phyloP scores from a whole-genome alignment of 2,329 filamentous ascomycete genomes.

The Colletotrichum sojae region DNA sequence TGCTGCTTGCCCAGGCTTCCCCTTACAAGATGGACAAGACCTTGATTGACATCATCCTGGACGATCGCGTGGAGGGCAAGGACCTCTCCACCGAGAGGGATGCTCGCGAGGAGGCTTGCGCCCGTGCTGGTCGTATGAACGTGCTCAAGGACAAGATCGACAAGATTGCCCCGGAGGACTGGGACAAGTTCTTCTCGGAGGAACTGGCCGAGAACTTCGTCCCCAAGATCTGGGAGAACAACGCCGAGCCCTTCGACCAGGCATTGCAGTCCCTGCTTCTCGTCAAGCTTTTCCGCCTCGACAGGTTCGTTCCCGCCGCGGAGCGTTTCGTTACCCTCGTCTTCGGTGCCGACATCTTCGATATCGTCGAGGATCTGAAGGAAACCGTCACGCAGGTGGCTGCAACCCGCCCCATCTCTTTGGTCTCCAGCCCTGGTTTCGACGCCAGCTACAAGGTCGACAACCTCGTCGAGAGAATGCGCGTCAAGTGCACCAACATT shows the following conservation, averaged over 20 bases:
- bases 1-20: conserved; percentile 95
- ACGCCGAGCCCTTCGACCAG: conserved; percentile 77
- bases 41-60: conserved; percentile 88
- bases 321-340: conserved; percentile 91
- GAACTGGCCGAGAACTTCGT: conserved; percentile 90
- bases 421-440: conserved; percentile 96
- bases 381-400: conserved; percentile 88
- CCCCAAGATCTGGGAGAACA: conserved; percentile 80
- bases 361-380: conserved; percentile 87
- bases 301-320: conserved; percentile 92
- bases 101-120: conserved; percentile 77
- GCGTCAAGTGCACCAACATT: conserved; percentile 91
- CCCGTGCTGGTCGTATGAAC: conserved; percentile 76
- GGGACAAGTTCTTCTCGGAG: conserved; percentile 87
- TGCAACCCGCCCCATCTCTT: conserved; percentile 86
- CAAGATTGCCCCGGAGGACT: conserved; percentile 72
- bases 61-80: conserved; percentile 79
- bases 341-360: conserved; percentile 86
- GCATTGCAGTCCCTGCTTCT: conserved; percentile 87
- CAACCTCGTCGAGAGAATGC: conserved; percentile 87
- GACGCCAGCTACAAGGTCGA: conserved; percentile 99
- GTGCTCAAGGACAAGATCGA: conserved; percentile 82
- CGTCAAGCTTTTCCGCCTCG: conserved; percentile 94
- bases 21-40: conserved; percentile 95
- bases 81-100: conserved; percentile 81